A percentile compares a stretch with the other conserved stretches of the same genome.
These are phyloP conservation scores for Grifola frondosa DNA, from an alignment of 1,284 basidiomycete species.

Conservation along the genomic window DNA sequence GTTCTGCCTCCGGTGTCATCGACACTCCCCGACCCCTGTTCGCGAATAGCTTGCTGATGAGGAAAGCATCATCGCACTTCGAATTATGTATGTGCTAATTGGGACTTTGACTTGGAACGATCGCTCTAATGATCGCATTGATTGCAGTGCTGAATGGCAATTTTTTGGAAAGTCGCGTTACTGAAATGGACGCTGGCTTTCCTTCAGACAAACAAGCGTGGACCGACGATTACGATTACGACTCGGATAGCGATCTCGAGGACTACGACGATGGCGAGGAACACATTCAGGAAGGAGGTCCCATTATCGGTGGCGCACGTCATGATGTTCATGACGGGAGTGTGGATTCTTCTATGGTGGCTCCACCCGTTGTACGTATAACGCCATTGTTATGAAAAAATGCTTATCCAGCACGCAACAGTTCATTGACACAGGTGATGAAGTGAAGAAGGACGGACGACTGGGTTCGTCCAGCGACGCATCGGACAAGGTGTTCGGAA, in stretches of 20 bases:
- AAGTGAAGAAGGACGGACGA: no score
- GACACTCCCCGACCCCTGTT: constrained; percentile 8
- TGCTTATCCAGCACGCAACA: no score
- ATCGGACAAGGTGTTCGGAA: neutral
- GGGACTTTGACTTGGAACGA: no score
- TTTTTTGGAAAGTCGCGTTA: constrained; percentile 16
- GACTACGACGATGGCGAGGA: constrained; percentile 16
- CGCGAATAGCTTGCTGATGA: constrained; percentile 9
- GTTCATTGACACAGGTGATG: no score
- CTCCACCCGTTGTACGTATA: no score
- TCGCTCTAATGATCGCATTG: no score
- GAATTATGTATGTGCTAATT: constrained; percentile 8
- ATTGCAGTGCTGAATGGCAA: constrained; percentile 14
- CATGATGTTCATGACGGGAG: no score
- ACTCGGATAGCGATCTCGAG: constrained; percentile 26
- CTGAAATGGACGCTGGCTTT: constrained; percentile 12
- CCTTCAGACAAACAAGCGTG: constrained; percentile 3
- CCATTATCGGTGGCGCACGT: no score
- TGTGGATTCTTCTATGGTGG: no score
- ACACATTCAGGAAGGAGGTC: no score
- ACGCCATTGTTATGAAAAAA: no score
- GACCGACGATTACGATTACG: constrained; percentile 18
- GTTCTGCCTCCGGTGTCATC: constrained; percentile 1
- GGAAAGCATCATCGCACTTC: constrained; percentile 13
- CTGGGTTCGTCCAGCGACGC: no score